phyloP scores from a whole-genome alignment of 139 green algal genomes.

The Eudorina sp. region DNA sequence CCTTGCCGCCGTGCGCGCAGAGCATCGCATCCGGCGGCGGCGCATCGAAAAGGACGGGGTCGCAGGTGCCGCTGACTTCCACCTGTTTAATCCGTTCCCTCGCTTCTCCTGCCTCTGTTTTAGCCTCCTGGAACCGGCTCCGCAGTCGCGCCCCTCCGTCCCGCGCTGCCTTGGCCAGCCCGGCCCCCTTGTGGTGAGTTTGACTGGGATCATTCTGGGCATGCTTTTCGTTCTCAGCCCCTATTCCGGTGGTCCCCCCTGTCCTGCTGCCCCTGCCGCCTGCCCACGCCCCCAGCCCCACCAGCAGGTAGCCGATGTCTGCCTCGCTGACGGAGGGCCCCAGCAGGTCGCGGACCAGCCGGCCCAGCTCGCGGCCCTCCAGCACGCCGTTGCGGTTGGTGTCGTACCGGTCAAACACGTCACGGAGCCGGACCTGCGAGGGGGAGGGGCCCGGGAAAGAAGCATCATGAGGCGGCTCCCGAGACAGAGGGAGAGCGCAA shows the following conservation, averaged over 20 bases:
- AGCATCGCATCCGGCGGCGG: too few species aligned
- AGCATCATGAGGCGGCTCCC: too few species aligned
- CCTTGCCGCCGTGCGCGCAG: too few species aligned
- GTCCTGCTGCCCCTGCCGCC: not conserved
- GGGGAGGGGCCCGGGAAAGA: not conserved
- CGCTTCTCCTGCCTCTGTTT: too few species aligned
- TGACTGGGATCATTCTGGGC: not conserved
- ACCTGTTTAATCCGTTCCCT: too few species aligned
- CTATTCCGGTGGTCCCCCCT: not conserved
- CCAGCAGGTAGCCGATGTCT: slow-evolving; percentile 46
- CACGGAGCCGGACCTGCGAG: slow-evolving; percentile 36
- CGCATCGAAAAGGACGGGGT: too few species aligned
- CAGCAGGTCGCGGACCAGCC: slow-evolving; percentile 47
- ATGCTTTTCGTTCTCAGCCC: not conserved
- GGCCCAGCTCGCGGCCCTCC: slow-evolving; percentile 43
- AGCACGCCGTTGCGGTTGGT: slow-evolving; percentile 46
- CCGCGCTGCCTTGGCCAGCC: too few species aligned
- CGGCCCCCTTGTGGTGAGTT: too few species aligned
- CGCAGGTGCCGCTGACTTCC: too few species aligned
- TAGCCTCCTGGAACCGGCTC: too few species aligned
- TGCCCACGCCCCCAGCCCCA: not conserved
- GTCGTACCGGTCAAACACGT: slow-evolving; percentile 56
- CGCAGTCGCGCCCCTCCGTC: too few species aligned
- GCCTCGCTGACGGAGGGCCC: not conserved
- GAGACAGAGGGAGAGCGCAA: too few species aligned